phyloP scores from a whole-genome alignment of 2,329 filamentous ascomycete species.

The Madurella fahalii region DNA sequence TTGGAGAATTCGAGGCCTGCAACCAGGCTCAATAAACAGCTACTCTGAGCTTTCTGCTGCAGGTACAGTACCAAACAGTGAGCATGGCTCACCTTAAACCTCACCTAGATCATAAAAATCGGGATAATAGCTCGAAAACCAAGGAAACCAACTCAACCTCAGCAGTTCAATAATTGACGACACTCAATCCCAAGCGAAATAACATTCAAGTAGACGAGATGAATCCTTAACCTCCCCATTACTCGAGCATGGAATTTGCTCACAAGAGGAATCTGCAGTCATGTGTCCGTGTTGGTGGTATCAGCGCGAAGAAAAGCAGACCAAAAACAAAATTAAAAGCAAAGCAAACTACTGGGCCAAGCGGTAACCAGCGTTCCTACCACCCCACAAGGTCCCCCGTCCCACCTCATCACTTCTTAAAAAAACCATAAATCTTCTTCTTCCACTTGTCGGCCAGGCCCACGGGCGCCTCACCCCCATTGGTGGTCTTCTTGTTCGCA shows the following conservation, averaged over 20 bases:
- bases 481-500: conserved; percentile 24
- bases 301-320: conserved; percentile 9
- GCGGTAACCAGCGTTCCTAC: too few species aligned
- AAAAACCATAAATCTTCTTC: conserved; percentile 46
- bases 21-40: too few species aligned
- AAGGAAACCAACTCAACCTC: too few species aligned
- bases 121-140: too few species aligned
- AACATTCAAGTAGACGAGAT: background rate
- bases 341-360: background rate
- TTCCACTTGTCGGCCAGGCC: conserved; percentile 56
- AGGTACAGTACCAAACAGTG: too few species aligned
- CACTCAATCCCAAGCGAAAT: too few species aligned
- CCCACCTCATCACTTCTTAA: conserved; percentile 18
- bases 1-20: too few species aligned
- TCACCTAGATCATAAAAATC: too few species aligned
- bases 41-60: too few species aligned
- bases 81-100: too few species aligned
- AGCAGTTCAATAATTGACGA: too few species aligned
- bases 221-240: background rate
- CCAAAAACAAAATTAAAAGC: background rate
- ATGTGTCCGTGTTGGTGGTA: conserved; percentile 12
- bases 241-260: background rate
- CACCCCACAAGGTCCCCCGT: too few species aligned
- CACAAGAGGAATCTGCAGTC: background rate
- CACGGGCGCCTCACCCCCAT: conserved; percentile 13